Evolutionary conservation across 2,329 filamentous ascomycete species (phyloP).

Genomic region (Metarhizium brunneum): DNA sequence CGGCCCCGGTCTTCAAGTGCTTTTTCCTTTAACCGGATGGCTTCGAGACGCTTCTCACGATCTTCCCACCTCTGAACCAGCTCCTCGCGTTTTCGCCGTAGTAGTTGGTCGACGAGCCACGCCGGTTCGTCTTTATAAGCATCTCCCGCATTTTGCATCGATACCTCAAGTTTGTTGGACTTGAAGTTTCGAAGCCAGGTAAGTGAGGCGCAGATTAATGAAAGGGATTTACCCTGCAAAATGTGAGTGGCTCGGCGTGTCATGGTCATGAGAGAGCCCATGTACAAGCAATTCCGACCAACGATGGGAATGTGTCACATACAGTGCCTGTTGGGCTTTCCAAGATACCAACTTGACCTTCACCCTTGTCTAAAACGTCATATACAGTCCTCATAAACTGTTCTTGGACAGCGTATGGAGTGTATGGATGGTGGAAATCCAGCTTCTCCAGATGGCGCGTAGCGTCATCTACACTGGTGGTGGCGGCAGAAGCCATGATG

Average conservation of each 20-base stretch:
- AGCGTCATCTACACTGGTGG: conserved; percentile 8
- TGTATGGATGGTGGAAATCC: conserved; percentile 80
- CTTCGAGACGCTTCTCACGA: conserved; percentile 61
- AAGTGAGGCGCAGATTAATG: conserved; percentile 77
- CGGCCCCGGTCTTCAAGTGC: conserved; percentile 41
- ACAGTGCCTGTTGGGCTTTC: conserved; percentile 85
- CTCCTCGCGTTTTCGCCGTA: conserved; percentile 57
- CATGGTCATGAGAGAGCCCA: not conserved
- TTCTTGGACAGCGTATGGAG: conserved; percentile 78
- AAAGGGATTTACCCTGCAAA: conserved; percentile 76
- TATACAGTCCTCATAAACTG: conserved; percentile 84
- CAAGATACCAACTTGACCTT: conserved; percentile 76
- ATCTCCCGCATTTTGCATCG: conserved; percentile 32
- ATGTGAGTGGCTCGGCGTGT: not conserved
- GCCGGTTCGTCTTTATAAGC: conserved; percentile 60
- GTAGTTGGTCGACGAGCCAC: conserved; percentile 76
- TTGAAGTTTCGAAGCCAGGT: conserved; percentile 89
- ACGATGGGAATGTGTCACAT: conserved; percentile 12
- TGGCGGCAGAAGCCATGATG: conserved; percentile 5
- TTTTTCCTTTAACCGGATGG: conserved; percentile 54
- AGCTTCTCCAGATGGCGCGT: conserved; percentile 20
- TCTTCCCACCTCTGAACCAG: conserved; percentile 60
- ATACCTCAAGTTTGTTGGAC: conserved; percentile 45
- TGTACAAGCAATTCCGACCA: not conserved
- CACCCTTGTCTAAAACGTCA: conserved; percentile 57